A percentile compares a stretch with the other conserved stretches of the same genome.
These are phyloP conservation scores for Imleria badia DNA, from an alignment of 768 basidiomycete genomes.

Conservation along the genomic window DNA sequence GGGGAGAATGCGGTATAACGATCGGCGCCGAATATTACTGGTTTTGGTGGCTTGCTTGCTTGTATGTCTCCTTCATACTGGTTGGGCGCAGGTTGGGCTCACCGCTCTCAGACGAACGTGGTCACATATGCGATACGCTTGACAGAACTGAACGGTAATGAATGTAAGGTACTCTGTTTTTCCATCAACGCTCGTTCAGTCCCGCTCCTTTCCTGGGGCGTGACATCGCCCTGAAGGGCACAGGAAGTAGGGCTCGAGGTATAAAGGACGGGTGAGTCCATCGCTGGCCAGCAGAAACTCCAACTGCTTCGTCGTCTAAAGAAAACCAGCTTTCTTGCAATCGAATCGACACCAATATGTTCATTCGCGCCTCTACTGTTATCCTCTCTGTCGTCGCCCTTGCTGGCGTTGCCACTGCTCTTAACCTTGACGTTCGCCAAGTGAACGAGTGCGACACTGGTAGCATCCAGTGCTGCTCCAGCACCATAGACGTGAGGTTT, in stretches of 20 bases:
- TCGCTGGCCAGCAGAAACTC: background rate
- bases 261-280: background rate
- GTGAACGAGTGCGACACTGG: conserved; percentile 40
- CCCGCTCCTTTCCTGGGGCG: background rate
- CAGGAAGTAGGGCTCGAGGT: background rate
- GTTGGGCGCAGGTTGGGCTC: background rate
- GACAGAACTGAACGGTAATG: background rate
- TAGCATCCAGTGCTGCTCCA: conserved; percentile 18
- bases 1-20: background rate
- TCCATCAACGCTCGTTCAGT: background rate
- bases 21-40: background rate
- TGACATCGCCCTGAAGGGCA: background rate
- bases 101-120: background rate
- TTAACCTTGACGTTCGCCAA: background rate
- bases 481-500: background rate
- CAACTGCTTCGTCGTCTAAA: background rate
- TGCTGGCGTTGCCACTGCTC: background rate
- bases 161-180: background rate
- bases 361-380: conserved; percentile 1
- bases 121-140: background rate
- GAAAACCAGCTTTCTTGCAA: background rate
- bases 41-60: background rate
- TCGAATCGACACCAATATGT: background rate
- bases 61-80: background rate
- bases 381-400: conserved; percentile 6